phyloP scores from a whole-genome alignment of 2,329 filamentous ascomycete genomes.

The Arthrobotrys sinensis region DNA sequence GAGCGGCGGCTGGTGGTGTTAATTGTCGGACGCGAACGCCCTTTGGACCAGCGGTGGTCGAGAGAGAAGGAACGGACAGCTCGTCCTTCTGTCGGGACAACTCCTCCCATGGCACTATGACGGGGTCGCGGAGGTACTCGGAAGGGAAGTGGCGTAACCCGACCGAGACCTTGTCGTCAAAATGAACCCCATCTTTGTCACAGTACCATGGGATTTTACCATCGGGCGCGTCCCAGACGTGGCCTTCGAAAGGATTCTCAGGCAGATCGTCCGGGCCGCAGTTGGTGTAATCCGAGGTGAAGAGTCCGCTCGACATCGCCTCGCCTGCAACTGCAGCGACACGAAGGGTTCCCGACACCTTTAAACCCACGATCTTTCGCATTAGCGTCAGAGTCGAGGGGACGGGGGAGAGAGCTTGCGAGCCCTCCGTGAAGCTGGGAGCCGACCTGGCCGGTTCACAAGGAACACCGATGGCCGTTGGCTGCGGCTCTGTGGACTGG shows the following conservation, averaged over 20 bases:
- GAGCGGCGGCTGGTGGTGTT: constrained; percentile 45
- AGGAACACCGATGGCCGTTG: constrained; percentile 26
- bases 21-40: constrained; percentile 47
- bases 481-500: constrained; percentile 42
- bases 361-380: constrained; percentile 49
- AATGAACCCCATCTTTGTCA: constrained; percentile 42
- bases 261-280: constrained; percentile 18
- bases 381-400: constrained; percentile 45
- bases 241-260: constrained; percentile 44
- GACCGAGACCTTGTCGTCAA: constrained; percentile 23
- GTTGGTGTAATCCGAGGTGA: constrained; percentile 47
- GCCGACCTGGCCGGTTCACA: constrained; percentile 37
- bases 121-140: constrained; percentile 22
- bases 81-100: constrained; percentile 16
- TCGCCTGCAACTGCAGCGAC: constrained; percentile 39
- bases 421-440: constrained; percentile 34
- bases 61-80: constrained; percentile 28
- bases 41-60: constrained; percentile 42
- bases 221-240: constrained; percentile 46
- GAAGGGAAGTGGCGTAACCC: constrained; percentile 12
- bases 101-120: constrained; percentile 38
- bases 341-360: constrained; percentile 55
- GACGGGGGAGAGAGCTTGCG: constrained; percentile 39
- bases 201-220: constrained; percentile 53
- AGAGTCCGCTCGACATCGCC: constrained; percentile 48